Conservation (phyloP, 108 stramenopile genomes). For the Nitzschia inconspicua region DNA sequence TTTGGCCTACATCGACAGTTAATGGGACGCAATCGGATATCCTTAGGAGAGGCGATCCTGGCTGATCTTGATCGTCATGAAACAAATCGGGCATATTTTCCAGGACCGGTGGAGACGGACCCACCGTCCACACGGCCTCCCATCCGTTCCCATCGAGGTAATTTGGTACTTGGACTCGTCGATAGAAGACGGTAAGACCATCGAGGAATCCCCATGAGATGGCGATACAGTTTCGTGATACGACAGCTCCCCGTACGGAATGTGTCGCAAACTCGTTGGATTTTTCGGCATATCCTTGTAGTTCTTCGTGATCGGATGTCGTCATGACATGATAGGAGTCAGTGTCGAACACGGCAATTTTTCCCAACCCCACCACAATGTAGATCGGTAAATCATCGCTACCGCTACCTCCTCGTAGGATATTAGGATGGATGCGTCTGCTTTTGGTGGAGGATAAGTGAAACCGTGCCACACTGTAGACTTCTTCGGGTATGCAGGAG, state of each 20-base stretch:
- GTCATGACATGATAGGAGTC: background rate
- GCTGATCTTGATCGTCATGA: slow-evolving; percentile 25
- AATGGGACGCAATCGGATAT: slow-evolving; percentile 18
- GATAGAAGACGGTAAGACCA: slow-evolving; percentile 66
- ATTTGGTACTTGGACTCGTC: slow-evolving; percentile 16
- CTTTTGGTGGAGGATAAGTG: slow-evolving; percentile 33
- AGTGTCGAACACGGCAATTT: slow-evolving; percentile 35
- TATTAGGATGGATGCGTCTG: slow-evolving; percentile 21
- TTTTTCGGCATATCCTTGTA: slow-evolving; percentile 14
- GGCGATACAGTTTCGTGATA: slow-evolving; percentile 64
- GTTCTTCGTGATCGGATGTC: slow-evolving; percentile 38
- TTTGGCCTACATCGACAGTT: slow-evolving; percentile 9
- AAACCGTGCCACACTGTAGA: slow-evolving; percentile 42
- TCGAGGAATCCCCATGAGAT: slow-evolving; percentile 78
- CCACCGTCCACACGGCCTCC: slow-evolving; percentile 32
- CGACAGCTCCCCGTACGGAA: slow-evolving; percentile 45
- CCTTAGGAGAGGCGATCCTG: slow-evolving; percentile 21
- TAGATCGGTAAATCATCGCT: background rate
- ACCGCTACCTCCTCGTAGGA: slow-evolving; percentile 17
- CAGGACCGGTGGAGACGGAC: slow-evolving; percentile 23
- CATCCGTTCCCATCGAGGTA: background rate
- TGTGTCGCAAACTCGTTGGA: slow-evolving; percentile 29
- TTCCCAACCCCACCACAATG: slow-evolving; percentile 34
- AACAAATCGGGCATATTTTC: slow-evolving; percentile 25
- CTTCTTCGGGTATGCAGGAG: slow-evolving; percentile 51